Percentiles rank a stretch among this genome's conserved stretches.
Conservation (phyloP, 129 eudicot genomes). For the Chrysanthemum makinoi region DNA sequence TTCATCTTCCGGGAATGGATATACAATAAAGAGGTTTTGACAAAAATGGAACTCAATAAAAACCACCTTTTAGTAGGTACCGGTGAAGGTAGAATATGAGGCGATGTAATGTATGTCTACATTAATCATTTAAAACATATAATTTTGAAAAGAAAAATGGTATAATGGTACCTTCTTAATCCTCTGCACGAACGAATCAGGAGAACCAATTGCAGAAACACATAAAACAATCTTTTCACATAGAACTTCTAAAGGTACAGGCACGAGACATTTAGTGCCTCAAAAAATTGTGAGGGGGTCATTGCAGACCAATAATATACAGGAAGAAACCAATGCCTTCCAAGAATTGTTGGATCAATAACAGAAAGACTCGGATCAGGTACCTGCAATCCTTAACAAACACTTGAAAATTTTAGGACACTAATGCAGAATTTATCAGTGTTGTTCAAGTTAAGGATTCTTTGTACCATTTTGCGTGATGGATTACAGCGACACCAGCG, state of each 20-base stretch:
- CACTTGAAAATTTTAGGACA: neutral
- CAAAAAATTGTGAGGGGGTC: constrained; percentile 63
- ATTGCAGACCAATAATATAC: constrained; percentile 57
- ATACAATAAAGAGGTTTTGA: no score
- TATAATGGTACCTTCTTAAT: constrained; percentile 50
- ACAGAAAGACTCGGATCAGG: constrained; percentile 34
- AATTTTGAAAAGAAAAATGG: neutral
- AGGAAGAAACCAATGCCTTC: constrained; percentile 41
- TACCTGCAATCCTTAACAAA: constrained; percentile 42
- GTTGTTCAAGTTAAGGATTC: constrained; percentile 2
- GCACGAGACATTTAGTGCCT: constrained; percentile 33
- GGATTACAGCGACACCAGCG: no score
- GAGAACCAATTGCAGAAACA: constrained; percentile 84
- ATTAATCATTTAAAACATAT: no score
- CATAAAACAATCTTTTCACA: constrained; percentile 45
- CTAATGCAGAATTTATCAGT: neutral
- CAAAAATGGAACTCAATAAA: no score
- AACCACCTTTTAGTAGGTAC: no score
- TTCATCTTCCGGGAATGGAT: no score
- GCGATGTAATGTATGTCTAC: no score
- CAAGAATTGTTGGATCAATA: constrained; percentile 45
- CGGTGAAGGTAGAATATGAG: no score
- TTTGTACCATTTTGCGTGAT: constrained; percentile 49
- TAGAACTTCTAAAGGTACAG: constrained; percentile 41
- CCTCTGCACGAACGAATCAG: constrained; percentile 57